A percentile compares a stretch with the other conserved stretches of the same genome.
Conservation (phyloP, 2,329 filamentous ascomycete species). For the Exophiala alcalophila region DNA sequence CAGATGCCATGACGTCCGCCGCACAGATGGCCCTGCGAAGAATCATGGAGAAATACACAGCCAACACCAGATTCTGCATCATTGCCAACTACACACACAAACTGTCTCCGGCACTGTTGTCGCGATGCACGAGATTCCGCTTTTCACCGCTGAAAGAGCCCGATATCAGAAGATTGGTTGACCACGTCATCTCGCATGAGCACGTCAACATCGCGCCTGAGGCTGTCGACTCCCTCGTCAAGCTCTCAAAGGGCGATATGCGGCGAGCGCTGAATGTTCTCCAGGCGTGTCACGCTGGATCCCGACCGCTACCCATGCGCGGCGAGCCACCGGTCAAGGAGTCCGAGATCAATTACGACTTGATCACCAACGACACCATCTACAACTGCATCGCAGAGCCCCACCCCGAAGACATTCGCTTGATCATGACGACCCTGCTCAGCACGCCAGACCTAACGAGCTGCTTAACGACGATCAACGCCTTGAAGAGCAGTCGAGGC, state of each 20-base stretch:
- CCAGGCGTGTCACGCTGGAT: constrained; percentile 93
- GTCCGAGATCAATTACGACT: constrained; percentile 69
- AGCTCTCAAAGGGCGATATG: constrained; percentile 93
- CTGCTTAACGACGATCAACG: constrained; percentile 82
- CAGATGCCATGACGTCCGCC: constrained; percentile 99
- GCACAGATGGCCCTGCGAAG: constrained; percentile 95
- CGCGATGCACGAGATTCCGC: constrained; percentile 88
- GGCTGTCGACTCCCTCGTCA: constrained; percentile 79
- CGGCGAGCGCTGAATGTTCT: constrained; percentile 88
- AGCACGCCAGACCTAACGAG: constrained; percentile 83
- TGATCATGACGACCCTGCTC: constrained; percentile 80
- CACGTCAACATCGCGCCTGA: constrained; percentile 76
- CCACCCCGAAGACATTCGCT: constrained; percentile 79
- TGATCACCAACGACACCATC: constrained; percentile 87
- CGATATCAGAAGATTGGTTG: constrained; percentile 81
- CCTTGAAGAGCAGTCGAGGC: constrained; percentile 79
- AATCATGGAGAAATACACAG: constrained; percentile 99
- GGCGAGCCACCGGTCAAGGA: constrained; percentile 47
- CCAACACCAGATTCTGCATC: constrained; percentile 95
- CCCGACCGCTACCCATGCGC: constrained; percentile 54
- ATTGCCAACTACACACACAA: constrained; percentile 99
- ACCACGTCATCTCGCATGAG: constrained; percentile 86
- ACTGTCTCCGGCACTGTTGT: constrained; percentile 85
- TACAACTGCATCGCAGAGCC: constrained; percentile 97
- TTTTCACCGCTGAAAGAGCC: constrained; percentile 89